These are phyloP conservation scores for Chlorella sorokiniana DNA, from an alignment of 139 green algal species.

Conservation along the genomic window DNA sequence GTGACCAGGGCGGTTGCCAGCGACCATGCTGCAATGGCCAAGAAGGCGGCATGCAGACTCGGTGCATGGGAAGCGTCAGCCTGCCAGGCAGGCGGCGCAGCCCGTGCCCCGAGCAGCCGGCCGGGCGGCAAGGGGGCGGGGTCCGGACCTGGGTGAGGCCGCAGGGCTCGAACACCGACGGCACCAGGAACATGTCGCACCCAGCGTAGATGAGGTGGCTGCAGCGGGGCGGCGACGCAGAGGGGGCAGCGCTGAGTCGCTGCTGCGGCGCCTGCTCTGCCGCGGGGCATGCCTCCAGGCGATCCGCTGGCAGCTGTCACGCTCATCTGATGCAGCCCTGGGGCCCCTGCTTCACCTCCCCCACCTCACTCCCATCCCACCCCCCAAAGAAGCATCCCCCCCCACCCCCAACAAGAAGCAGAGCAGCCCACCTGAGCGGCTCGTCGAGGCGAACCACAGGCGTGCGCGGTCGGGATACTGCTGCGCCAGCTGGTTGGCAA, in stretches of 20 bases:
- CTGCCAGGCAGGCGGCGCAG: no score
- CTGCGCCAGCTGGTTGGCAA: constrained; percentile 65
- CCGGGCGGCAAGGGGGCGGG: background rate
- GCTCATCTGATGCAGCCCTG: background rate
- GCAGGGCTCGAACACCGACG: constrained; percentile 95
- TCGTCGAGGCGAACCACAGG: constrained; percentile 92
- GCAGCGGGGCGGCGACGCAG: background rate
- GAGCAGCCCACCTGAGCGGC: constrained; percentile 67
- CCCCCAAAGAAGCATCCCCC: no score
- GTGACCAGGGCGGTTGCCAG: no score
- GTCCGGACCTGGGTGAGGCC: constrained; percentile 81
- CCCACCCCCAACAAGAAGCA: no score
- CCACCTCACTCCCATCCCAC: no score
- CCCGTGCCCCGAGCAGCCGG: no score
- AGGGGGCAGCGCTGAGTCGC: background rate
- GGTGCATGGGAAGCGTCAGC: no score
- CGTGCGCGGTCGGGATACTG: constrained; percentile 79
- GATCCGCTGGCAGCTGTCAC: background rate
- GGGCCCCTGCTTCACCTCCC: background rate
- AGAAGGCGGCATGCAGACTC: no score
- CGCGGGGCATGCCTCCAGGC: background rate
- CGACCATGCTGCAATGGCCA: no score
- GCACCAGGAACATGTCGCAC: constrained; percentile 95
- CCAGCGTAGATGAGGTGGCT: constrained; percentile 83
- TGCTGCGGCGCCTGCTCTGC: background rate